Conservation (phyloP, 1,284 basidiomycete genomes). For the Fomitopsis pinicola region DNA sequence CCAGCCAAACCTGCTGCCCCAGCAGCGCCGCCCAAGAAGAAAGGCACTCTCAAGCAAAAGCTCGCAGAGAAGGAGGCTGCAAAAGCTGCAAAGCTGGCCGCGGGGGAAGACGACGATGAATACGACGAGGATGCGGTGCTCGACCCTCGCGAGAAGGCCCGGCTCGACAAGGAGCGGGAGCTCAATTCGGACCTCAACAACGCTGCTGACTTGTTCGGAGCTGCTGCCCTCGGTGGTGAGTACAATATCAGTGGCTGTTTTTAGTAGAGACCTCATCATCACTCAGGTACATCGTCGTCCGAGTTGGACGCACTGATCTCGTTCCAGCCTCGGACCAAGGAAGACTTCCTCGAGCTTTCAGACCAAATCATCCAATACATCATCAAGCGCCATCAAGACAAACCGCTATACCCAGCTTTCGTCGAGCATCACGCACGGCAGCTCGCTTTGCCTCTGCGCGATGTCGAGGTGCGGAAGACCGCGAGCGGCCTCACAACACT, state of each 20-base stretch:
- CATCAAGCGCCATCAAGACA: constrained; percentile 72
- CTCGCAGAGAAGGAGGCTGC: constrained; percentile 84
- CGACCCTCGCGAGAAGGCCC: constrained; percentile 75
- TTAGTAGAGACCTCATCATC: background rate
- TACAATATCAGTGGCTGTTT: constrained; percentile 3
- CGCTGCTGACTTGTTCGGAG: constrained; percentile 78
- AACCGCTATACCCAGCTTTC: constrained; percentile 79
- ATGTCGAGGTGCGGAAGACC: constrained; percentile 86
- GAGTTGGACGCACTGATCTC: constrained; percentile 71
- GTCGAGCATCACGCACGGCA: constrained; percentile 78
- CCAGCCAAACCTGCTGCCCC: constrained; percentile 34
- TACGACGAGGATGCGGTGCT: constrained; percentile 78
- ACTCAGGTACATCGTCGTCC: constrained; percentile 55
- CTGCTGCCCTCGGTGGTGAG: constrained; percentile 62
- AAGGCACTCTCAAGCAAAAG: constrained; percentile 85
- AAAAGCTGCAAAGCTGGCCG: constrained; percentile 43
- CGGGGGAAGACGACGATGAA: constrained; percentile 37
- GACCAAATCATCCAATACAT: constrained; percentile 67
- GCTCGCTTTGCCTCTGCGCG: constrained; percentile 71
- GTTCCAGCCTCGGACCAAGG: constrained; percentile 78
- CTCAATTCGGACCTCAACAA: constrained; percentile 82
- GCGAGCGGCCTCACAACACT: constrained; percentile 79
- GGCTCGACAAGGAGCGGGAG: constrained; percentile 73
- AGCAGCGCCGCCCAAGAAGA: constrained; percentile 77
- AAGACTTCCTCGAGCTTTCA: constrained; percentile 77